Evolutionary conservation across 768 basidiomycete species (phyloP), one percentile per base, ranked within the genome.

Genomic region (Trametes elegans): DNA sequence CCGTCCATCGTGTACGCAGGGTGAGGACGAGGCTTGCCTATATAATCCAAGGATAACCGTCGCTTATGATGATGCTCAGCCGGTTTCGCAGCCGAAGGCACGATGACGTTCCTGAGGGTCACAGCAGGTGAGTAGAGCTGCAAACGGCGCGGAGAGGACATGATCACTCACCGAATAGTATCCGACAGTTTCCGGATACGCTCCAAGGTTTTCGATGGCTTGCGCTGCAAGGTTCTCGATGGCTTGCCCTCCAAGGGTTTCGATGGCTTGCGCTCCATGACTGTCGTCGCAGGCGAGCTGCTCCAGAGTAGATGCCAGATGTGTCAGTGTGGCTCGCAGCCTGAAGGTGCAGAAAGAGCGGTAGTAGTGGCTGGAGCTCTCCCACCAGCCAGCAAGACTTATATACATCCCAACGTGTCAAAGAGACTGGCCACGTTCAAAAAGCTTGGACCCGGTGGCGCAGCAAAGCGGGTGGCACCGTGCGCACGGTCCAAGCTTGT

Each of bases 171-270:
- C 54, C 18, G 39, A 24, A 55, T 42, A n/a, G 54, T 23, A 35
- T 55, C 41, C 11, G 54, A 55, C 39, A 55, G 54, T 19, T 55
- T 55, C 1, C 54, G 46, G 39, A 55, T 11, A 3, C 49, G 28
- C 23, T 47, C 21, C 7, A 7, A 32, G 1, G 28, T 23, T 18
- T n/a, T n/a, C n/a, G 49, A 51, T 8, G 49, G 29, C 38, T 35
- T 51, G 3, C 28, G 19, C 31, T 43, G 40, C 40, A 51, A 29
- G 31, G 41, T 26, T n/a, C n/a, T 24, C 11, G 42, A 7, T 3
- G 36, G 32, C 3, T 26, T 28, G n/a, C n/a, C n/a, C n/a, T n/a
- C n/a, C n/a, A n/a, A n/a, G n/a, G n/a, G n/a, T n/a, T n/a, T n/a
- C n/a, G n/a, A n/a, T n/a, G n/a, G n/a, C n/a, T n/a, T n/a, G n/a